Evolutionary conservation across 176 grass and related monocot genomes (phyloP), one percentile per base, ranked within the genome.

Genomic region (Elaeis guineensis): DNA sequence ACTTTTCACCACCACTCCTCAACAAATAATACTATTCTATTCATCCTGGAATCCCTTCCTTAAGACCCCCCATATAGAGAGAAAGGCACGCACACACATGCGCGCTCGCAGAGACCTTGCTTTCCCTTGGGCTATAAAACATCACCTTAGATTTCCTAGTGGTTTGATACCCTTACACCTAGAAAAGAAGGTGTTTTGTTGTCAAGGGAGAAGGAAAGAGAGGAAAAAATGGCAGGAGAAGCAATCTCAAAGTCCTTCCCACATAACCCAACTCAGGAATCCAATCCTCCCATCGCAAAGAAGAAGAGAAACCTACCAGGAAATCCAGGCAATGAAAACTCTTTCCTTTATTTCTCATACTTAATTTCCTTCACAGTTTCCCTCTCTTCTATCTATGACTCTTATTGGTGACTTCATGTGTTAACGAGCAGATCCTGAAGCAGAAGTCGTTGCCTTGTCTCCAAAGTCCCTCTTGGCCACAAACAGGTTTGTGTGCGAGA

Each of bases 231-330:
- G 65, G 65, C 52, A 56, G 65, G 5, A 55, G 51, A 55, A 22
- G 62, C 62, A 24, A 50, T 19, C 22, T 16, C 49, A 24, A n/a
- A 7, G 35, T 44, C 35, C 9, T 3, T 44, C 8, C 35, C 35
- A 44, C 2, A 44, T 8, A 12, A 44, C 11, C 11, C 35, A 44
- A 8, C 12, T 23, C 35, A n/a, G 32, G 32, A 20, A 14, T 0
- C 26, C n/a, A 53, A 55, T 39, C 52, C 52, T 56, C 28, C 65
- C 32, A n/a, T 26, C 4, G 51, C 3, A 25, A 68, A 68, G 65
- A 68, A 55, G 51, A 56, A 56, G 65, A 68, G 65, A 68, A 68
- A n/a, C 19, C 18, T 68, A 44, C 65, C 65, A 16, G 65, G 65
- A 68, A 56, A 51, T 16, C 65, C 65, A 39, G 65, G 65, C 52